Percentiles rank a stretch among this genome's conserved stretches.
phyloP scores from a whole-genome alignment of 179 eudicot species.

The Beta lomatogona region DNA sequence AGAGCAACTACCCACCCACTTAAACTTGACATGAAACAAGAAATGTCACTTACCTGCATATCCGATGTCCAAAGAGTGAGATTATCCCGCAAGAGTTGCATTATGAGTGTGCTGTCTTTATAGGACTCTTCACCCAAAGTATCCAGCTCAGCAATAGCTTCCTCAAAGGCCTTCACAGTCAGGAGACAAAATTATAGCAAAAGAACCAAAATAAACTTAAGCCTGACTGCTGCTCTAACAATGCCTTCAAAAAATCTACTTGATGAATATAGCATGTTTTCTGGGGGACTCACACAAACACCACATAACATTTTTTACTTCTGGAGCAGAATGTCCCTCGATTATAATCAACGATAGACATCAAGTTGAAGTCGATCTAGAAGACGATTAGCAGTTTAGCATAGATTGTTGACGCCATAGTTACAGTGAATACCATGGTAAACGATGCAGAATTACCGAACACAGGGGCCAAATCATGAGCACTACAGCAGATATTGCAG shows the following conservation, averaged over 20 bases:
- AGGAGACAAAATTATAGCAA: neutral
- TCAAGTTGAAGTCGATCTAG: neutral
- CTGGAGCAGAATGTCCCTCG: no score
- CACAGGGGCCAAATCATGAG: no score
- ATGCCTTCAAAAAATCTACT: neutral
- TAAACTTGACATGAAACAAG: neutral
- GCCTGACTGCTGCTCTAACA: neutral
- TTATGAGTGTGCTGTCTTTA: slow-evolving; percentile 37
- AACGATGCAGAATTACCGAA: neutral
- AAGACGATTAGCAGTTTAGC: neutral
- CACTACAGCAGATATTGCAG: no score
- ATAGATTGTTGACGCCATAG: neutral
- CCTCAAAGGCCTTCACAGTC: slow-evolving; percentile 33
- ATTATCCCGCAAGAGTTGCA: slow-evolving; percentile 40
- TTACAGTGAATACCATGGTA: neutral
- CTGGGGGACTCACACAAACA: neutral
- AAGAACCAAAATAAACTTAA: neutral
- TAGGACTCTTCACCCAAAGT: slow-evolving; percentile 33
- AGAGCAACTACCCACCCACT: neutral
- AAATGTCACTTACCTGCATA: slow-evolving; percentile 28
- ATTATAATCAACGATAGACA: neutral
- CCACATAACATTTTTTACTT: neutral
- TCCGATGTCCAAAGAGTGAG: slow-evolving; percentile 44
- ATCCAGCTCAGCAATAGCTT: slow-evolving; percentile 39
- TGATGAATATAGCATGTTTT: neutral